Evolutionary conservation across 2,329 filamentous ascomycete species (phyloP).

Genomic region (Fusarium setosum): DNA sequence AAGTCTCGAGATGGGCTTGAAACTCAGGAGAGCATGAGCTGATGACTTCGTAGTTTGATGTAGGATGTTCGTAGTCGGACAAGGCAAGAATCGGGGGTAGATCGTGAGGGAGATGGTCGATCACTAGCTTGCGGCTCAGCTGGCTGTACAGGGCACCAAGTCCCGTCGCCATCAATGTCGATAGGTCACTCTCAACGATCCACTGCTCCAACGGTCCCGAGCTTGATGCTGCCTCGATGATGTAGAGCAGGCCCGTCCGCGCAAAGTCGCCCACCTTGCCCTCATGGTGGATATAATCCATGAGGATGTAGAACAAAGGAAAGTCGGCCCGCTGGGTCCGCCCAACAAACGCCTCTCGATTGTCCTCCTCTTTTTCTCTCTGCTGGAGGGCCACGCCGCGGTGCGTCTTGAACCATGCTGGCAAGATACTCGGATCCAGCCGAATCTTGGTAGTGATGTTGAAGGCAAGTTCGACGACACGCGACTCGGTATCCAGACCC

Average conservation of each 20-base stretch:
- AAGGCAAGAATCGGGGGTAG: conserved; percentile 87
- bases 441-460: conserved; percentile 97
- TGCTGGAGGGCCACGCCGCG: conserved; percentile 38
- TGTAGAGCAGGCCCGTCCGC: conserved; percentile 90
- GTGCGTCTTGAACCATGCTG: conserved; percentile 86
- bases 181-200: conserved; percentile 96
- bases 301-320: conserved; percentile 92
- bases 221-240: conserved; percentile 91
- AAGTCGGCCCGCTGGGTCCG: conserved; percentile 92
- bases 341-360: conserved; percentile 85
- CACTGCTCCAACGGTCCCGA: conserved; percentile 89
- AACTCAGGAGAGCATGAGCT: conserved; percentile 81
- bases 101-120: conserved; percentile 79
- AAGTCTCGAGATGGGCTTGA: conserved; percentile 89
- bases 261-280: conserved; percentile 96
- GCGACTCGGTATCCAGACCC: conserved; percentile 83
- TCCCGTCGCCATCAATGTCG: conserved; percentile 96
- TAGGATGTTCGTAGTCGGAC: conserved; percentile 85
- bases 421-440: conserved; percentile 85
- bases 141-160: conserved; percentile 80
- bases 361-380: conserved; percentile 60
- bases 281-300: conserved; percentile 97
- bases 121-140: conserved; percentile 80
- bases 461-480: conserved; percentile 93
- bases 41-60: conserved; percentile 76